Evolutionary conservation across 352 stramenopile species (phyloP).

Genomic region (Pythium guiyangense): DNA sequence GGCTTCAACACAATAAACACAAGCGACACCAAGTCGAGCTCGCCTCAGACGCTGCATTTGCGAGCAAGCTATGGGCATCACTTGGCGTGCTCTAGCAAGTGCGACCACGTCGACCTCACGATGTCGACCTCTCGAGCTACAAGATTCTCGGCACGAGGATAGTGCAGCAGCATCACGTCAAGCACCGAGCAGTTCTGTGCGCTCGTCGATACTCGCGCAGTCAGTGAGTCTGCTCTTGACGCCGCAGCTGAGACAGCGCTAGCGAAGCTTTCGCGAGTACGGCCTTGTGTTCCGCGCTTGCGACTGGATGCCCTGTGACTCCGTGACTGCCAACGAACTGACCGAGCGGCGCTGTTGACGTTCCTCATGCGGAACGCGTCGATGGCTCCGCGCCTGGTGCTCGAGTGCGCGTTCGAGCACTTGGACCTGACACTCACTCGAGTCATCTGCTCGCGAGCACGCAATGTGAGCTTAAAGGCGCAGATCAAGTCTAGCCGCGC

Average conservation of each 20-base stretch:
- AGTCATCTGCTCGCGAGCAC: conserved; percentile 2
- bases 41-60: too few relatives aligned
- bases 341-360: not conserved
- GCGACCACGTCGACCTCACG: conserved; percentile 16
- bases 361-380: conserved; percentile 13
- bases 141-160: conserved; percentile 14
- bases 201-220: too few relatives aligned
- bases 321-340: conserved; percentile 8
- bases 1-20: not conserved
- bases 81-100: conserved; percentile 15
- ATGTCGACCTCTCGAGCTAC: too few relatives aligned
- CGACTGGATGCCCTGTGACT: conserved; percentile 20
- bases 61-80: conserved; percentile 1
- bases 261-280: conserved; percentile 12
- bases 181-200: too few relatives aligned
- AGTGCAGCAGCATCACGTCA: conserved; percentile 1
- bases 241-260: not conserved
- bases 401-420: conserved; percentile 22
- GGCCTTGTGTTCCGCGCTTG: conserved; percentile 20
- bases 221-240: too few relatives aligned
- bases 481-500: not conserved
- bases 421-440: conserved; percentile 8
- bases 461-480: not conserved
- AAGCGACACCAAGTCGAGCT: too few relatives aligned
- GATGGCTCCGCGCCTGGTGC: conserved; percentile 9